These are phyloP conservation scores for Apiospora rasikravindrae DNA, from an alignment of 2,329 filamentous ascomycete genomes.

Conservation along the genomic window DNA sequence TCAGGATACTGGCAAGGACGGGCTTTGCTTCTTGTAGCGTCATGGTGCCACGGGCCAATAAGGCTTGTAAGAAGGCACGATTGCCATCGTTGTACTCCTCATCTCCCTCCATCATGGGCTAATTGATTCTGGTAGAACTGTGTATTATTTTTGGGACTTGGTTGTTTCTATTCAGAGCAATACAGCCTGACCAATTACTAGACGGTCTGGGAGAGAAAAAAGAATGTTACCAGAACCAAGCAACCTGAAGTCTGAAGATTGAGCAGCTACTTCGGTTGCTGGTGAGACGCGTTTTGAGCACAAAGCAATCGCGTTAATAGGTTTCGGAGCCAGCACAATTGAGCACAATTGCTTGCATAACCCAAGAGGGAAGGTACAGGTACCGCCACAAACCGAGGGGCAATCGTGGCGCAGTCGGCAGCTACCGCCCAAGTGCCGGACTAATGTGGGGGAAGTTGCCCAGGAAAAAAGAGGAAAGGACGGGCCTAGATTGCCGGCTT, in stretches of 20 bases:
- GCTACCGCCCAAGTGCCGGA: conserved; percentile 1
- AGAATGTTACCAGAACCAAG: no score
- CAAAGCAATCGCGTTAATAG: background rate
- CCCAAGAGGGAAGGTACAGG: background rate
- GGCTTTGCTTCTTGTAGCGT: conserved; percentile 75
- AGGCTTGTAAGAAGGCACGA: conserved; percentile 88
- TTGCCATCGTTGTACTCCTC: conserved; percentile 60
- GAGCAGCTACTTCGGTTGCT: background rate
- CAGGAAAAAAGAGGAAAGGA: background rate
- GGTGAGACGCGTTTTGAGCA: conserved; percentile 12
- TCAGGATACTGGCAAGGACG: conserved; percentile 78
- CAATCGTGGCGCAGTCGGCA: background rate
- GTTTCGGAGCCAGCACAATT: background rate
- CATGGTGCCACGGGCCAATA: conserved; percentile 79
- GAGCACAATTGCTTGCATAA: background rate
- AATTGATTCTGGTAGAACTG: conserved; percentile 26
- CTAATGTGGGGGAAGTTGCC: background rate
- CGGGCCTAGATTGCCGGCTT: conserved; percentile 13
- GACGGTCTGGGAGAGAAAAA: background rate
- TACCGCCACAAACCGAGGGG: background rate
- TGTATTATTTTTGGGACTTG: background rate
- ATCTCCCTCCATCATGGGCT: background rate
- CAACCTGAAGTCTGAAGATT: background rate
- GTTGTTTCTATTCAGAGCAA: background rate
- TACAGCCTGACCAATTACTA: background rate